These are phyloP conservation scores for Coprinopsis strossmayeri DNA, from an alignment of 768 basidiomycete species.

Conservation along the genomic window DNA sequence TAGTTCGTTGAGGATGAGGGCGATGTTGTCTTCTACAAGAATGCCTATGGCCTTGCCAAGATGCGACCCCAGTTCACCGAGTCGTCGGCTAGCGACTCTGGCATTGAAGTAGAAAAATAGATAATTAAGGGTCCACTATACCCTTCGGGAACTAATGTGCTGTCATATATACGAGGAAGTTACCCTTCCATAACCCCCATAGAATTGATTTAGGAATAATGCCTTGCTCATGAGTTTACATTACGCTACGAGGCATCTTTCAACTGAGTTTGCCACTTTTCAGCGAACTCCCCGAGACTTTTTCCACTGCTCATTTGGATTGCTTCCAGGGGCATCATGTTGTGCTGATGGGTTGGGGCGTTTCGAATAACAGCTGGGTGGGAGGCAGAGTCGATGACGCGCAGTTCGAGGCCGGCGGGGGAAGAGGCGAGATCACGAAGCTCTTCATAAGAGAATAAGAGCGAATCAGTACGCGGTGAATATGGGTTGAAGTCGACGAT, in stretches of 20 bases:
- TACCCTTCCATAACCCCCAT: neutral
- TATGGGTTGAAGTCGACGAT: constrained; percentile 92
- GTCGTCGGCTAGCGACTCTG: constrained; percentile 46
- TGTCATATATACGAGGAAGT: neutral
- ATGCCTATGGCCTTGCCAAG: constrained; percentile 71
- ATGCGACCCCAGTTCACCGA: constrained; percentile 62
- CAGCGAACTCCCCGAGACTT: constrained; percentile 67
- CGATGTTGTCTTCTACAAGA: constrained; percentile 87
- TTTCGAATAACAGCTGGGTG: constrained; percentile 66
- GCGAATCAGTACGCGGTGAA: constrained; percentile 76
- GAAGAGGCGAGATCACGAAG: constrained; percentile 36
- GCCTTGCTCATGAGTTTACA: too few species aligned
- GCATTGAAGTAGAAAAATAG: constrained; percentile 47
- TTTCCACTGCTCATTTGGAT: constrained; percentile 71
- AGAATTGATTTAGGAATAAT: neutral
- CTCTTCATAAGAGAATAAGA: constrained; percentile 81
- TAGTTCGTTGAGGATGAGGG: constrained; percentile 94
- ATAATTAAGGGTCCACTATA: constrained; percentile 3
- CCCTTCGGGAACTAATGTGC: neutral
- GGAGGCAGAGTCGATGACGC: constrained; percentile 65
- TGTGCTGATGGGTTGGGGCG: constrained; percentile 74
- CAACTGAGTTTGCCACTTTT: constrained; percentile 54
- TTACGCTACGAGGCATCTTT: constrained; percentile 24
- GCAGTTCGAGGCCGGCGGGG: constrained; percentile 33
- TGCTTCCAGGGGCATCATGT: constrained; percentile 89